These are phyloP conservation scores for Stagonosporopsis vannaccii DNA, from an alignment of 2,329 filamentous ascomycete species.

Conservation along the genomic window DNA sequence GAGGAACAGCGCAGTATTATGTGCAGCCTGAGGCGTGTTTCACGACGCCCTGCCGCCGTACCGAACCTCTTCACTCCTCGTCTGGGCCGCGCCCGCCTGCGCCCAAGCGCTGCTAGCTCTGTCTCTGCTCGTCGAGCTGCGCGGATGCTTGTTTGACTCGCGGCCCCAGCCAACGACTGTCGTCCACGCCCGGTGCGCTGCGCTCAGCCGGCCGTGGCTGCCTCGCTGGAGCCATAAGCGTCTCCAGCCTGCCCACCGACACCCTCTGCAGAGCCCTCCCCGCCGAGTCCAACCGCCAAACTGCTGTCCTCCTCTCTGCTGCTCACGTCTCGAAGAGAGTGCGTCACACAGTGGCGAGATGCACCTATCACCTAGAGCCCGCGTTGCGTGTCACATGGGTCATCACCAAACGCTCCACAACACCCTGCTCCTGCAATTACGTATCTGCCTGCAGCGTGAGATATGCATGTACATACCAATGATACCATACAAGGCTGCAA, in stretches of 20 bases:
- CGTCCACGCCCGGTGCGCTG: background rate
- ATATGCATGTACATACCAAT: constrained; percentile 7
- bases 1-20: constrained; percentile 34
- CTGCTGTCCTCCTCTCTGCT: background rate
- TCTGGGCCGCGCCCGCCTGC: constrained; percentile 13
- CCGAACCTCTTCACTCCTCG: constrained; percentile 18
- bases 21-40: constrained; percentile 39
- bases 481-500: constrained; percentile 27
- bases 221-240: constrained; percentile 6
- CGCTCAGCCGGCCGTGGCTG: constrained; percentile 11
- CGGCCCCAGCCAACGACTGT: background rate
- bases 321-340: background rate
- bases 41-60: constrained; percentile 35
- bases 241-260: constrained; percentile 16
- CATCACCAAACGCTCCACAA: constrained; percentile 23
- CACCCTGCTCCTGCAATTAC: constrained; percentile 28
- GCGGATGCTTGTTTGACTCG: constrained; percentile 5
- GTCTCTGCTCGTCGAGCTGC: constrained; percentile 14
- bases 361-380: background rate
- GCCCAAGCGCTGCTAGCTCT: constrained; percentile 16
- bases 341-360: constrained; percentile 16
- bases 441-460: background rate
- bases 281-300: background rate
- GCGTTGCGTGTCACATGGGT: constrained; percentile 23
- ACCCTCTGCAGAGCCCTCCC: background rate